phyloP scores from a whole-genome alignment of 345 rosid species.

The Salix brachista region DNA sequence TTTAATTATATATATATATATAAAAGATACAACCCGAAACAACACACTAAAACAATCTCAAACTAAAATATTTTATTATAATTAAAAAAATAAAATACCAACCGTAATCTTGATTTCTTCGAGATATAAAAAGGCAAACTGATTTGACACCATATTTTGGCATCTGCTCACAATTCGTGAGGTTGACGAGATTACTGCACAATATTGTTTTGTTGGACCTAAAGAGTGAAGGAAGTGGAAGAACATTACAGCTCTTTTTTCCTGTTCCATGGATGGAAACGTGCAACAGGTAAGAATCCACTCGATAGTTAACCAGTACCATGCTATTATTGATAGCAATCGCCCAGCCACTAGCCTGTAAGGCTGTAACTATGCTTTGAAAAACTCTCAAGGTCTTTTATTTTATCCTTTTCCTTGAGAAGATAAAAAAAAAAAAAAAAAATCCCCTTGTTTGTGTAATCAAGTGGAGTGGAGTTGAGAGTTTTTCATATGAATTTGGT shows the following conservation, averaged over 20 bases:
- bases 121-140: not conserved
- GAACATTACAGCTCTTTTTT: not conserved
- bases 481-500: too few relatives aligned
- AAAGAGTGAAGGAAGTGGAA: not conserved
- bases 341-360: not conserved
- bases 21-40: too few relatives aligned
- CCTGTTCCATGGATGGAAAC: not conserved
- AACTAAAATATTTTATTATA: too few relatives aligned
- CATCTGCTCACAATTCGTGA: not conserved
- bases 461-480: not conserved
- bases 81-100: too few relatives aligned
- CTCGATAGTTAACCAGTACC: not conserved
- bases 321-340: not conserved
- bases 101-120: not conserved
- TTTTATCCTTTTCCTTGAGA: too few relatives aligned
- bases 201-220: not conserved
- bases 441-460: not conserved
- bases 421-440: too few relatives aligned
- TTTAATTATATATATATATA: too few relatives aligned
- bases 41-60: too few relatives aligned
- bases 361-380: not conserved
- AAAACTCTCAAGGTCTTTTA: not conserved
- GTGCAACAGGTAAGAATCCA: not conserved
- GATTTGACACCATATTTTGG: not conserved
- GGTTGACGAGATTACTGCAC: not conserved